These are phyloP conservation scores for Trichosporon sp. DNA, from an alignment of 1,284 basidiomycete genomes.

Conservation along the genomic window DNA sequence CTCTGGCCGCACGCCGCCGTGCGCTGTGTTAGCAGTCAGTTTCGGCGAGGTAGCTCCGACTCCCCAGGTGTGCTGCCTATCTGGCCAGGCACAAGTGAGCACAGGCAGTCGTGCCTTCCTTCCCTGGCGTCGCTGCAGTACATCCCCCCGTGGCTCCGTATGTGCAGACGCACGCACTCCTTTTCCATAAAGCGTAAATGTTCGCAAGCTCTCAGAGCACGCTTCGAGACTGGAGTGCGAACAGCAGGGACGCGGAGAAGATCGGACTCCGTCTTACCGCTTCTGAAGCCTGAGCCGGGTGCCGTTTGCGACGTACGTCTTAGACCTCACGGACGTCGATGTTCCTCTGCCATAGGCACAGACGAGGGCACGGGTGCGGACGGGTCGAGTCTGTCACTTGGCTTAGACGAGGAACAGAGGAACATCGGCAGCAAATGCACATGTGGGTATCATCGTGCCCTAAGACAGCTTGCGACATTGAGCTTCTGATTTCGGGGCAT, in stretches of 20 bases:
- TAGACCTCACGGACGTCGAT: not conserved
- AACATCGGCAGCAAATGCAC: not conserved
- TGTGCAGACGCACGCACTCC: not conserved
- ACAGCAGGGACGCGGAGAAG: not conserved
- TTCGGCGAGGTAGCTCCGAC: too few species aligned
- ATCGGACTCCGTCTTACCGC: not conserved
- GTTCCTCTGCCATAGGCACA: not conserved
- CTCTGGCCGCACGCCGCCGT: not conserved
- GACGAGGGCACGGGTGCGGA: not conserved
- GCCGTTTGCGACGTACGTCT: not conserved
- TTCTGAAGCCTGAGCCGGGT: not conserved
- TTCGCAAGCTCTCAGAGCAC: not conserved
- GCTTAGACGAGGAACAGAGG: not conserved
- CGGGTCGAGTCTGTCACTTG: not conserved
- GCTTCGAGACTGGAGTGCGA: not conserved
- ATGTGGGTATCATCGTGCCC: too few species aligned
- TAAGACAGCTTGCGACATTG: too few species aligned
- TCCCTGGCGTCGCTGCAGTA: too few species aligned
- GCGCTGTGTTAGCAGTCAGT: too few species aligned
- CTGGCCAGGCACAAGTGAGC: not conserved
- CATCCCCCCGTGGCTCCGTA: not conserved
- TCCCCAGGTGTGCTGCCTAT: too few species aligned
- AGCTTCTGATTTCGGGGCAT: too few species aligned
- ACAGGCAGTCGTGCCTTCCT: not conserved
- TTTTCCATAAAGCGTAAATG: not conserved